These are phyloP conservation scores for Penicillium robsamsonii DNA, from an alignment of 495 filamentous ascomycete genomes.

Conservation along the genomic window DNA sequence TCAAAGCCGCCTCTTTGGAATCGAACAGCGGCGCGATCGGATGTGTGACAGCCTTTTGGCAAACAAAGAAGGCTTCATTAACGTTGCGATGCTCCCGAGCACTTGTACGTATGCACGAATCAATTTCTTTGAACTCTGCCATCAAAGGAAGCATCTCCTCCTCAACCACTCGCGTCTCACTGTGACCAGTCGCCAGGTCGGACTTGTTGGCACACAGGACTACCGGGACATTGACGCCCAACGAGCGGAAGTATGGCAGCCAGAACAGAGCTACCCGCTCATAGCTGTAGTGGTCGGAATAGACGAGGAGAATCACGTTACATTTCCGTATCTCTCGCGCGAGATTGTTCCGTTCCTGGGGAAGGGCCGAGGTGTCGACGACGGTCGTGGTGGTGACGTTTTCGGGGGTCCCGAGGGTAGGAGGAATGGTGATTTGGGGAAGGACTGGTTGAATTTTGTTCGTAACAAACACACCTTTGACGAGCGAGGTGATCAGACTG, in stretches of 20 bases:
- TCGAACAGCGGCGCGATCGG: slow-evolving; percentile 96
- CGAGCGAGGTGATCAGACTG: slow-evolving; percentile 59
- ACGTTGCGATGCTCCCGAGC: slow-evolving; percentile 93
- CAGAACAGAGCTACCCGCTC: slow-evolving; percentile 95
- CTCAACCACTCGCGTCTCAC: slow-evolving; percentile 76
- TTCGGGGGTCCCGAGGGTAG: slow-evolving; percentile 81
- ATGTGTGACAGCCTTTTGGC: slow-evolving; percentile 97
- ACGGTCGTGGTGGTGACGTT: slow-evolving; percentile 95
- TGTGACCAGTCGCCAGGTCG: slow-evolving; percentile 69
- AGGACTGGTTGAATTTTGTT: slow-evolving; percentile 92
- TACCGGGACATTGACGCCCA: slow-evolving; percentile 98
- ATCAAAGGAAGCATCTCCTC: slow-evolving; percentile 99
- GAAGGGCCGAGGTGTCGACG: slow-evolving; percentile 93
- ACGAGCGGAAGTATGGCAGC: slow-evolving; percentile 94
- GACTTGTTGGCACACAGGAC: slow-evolving; percentile 97
- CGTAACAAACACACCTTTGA: slow-evolving; percentile 92
- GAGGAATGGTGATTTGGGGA: slow-evolving; percentile 89
- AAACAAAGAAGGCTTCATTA: slow-evolving; percentile 95
- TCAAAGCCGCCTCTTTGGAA: slow-evolving; percentile 85
- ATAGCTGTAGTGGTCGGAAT: slow-evolving; percentile 98
- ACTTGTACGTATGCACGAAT: slow-evolving; percentile 93
- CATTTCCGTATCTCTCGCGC: slow-evolving; percentile 93
- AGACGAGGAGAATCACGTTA: slow-evolving; percentile 96
- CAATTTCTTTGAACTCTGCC: slow-evolving; percentile 98
- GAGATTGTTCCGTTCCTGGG: slow-evolving; percentile 83